phyloP scores from a whole-genome alignment of 805 yeast species.

The Metschnikowia reukaufii region DNA sequence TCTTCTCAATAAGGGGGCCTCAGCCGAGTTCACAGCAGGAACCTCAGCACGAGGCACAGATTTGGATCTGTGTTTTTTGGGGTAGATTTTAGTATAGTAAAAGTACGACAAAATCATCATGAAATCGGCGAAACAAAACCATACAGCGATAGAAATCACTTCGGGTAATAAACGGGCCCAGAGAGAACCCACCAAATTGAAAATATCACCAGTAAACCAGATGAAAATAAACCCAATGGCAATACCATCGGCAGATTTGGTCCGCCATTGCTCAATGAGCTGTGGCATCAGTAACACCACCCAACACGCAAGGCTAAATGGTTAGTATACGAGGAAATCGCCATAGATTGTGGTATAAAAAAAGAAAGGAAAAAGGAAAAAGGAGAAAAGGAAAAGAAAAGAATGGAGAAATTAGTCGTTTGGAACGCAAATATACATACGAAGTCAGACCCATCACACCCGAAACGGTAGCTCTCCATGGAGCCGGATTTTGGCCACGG shows the following conservation, averaged over 20 bases:
- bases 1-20: constrained; percentile 43
- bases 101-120: constrained; percentile 56
- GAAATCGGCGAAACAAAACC: constrained; percentile 75
- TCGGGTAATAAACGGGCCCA: constrained; percentile 73
- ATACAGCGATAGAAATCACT: constrained; percentile 65
- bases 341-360: background rate
- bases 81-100: constrained; percentile 53
- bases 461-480: constrained; percentile 46
- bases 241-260: constrained; percentile 74
- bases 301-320: constrained; percentile 67
- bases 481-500: constrained; percentile 11
- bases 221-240: constrained; percentile 63
- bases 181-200: constrained; percentile 64
- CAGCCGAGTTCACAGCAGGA: constrained; percentile 17
- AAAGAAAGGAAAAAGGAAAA: background rate
- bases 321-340: constrained; percentile 3
- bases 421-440: no score
- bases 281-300: constrained; percentile 74
- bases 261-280: constrained; percentile 75
- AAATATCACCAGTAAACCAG: constrained; percentile 73
- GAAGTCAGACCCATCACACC: constrained; percentile 70
- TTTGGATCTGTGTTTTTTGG: constrained; percentile 30
- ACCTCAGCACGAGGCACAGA: background rate
- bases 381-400: background rate
- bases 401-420: no score